Evolutionary conservation across 345 rosid genomes (phyloP).

Genomic region (Salix caprea): DNA sequence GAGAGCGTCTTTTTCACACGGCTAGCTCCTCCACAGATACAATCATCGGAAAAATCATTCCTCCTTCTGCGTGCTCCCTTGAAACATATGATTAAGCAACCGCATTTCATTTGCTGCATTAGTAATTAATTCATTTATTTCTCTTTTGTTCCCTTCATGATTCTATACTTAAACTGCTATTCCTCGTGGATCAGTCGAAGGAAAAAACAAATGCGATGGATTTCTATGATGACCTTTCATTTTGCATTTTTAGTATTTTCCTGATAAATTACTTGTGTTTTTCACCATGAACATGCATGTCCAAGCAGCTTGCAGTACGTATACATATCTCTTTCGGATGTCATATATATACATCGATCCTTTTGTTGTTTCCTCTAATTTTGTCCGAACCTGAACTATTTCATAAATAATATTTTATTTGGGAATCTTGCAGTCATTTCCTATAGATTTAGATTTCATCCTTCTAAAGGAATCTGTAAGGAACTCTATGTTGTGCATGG

Average conservation of each 20-base stretch:
- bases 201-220: background rate
- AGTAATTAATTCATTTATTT: background rate
- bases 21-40: too few species aligned
- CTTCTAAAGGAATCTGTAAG: slow-evolving; percentile 12
- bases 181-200: background rate
- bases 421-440: background rate
- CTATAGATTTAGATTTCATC: background rate
- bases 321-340: background rate
- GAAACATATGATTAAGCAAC: too few species aligned
- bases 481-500: slow-evolving; percentile 5
- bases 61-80: too few species aligned
- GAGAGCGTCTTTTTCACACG: background rate
- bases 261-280: background rate
- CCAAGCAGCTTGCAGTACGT: background rate
- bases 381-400: background rate
- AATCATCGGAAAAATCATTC: too few species aligned
- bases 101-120: too few species aligned
- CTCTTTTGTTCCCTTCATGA: background rate
- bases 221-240: background rate
- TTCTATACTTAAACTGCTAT: background rate
- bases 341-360: background rate
- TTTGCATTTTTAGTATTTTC: background rate
- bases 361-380: slow-evolving; percentile 5
- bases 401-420: background rate
- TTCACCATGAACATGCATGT: background rate